Evolutionary conservation across 1,284 basidiomycete species (phyloP).

Genomic region (Microbotryum intermedium): DNA sequence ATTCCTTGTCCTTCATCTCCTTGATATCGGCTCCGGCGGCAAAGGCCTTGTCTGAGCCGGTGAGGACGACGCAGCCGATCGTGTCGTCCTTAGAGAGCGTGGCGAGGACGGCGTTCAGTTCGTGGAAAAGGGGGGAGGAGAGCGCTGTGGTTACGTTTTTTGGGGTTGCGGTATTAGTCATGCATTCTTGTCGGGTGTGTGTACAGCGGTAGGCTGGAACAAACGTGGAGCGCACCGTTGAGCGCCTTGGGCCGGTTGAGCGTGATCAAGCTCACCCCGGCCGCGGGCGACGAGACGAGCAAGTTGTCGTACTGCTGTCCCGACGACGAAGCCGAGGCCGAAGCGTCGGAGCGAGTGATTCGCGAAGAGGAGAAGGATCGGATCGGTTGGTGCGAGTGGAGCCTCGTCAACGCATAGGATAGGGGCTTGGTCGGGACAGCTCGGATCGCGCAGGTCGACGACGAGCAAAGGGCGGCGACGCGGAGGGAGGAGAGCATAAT

Average conservation of each 20-base stretch:
- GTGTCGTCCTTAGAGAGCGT: constrained; percentile 60
- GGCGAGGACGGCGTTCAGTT: constrained; percentile 72
- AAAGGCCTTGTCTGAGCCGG: constrained; percentile 87
- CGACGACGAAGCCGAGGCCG: constrained; percentile 39
- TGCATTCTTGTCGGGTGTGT: no score
- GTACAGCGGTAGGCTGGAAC: neutral
- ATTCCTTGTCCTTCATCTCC: constrained; percentile 63
- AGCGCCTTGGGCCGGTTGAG: constrained; percentile 93
- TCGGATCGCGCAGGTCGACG: neutral
- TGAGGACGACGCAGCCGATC: constrained; percentile 80
- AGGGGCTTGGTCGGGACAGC: neutral
- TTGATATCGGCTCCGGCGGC: constrained; percentile 58
- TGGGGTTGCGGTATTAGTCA: neutral
- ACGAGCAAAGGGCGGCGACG: neutral
- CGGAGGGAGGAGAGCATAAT: neutral
- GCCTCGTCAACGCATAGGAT: neutral
- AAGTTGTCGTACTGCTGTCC: constrained; percentile 59
- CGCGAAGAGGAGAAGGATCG: neutral
- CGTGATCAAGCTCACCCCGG: constrained; percentile 75
- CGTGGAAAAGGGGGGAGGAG: constrained; percentile 45
- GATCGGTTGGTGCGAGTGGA: neutral
- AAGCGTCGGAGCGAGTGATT: neutral
- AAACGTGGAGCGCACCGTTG: constrained; percentile 45
- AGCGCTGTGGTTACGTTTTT: constrained; percentile 32
- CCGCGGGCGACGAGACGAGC: constrained; percentile 53